Evolutionary conservation across 1,139 yeast genomes (phyloP), one percentile per base, ranked within the genome.

Genomic region (Spencermartinsiella ligniputridi): DNA sequence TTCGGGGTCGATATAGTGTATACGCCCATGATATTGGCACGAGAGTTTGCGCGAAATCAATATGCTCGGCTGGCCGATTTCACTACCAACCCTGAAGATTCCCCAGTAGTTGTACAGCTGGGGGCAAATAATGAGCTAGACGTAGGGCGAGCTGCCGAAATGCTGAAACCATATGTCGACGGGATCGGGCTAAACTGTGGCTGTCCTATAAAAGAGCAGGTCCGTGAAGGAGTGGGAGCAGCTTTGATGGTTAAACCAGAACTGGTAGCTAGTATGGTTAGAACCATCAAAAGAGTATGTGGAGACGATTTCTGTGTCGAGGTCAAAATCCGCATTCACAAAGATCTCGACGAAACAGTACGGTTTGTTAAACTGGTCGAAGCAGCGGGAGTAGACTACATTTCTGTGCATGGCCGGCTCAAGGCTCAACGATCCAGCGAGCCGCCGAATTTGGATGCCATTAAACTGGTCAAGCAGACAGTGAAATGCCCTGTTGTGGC

Each of bases 131-230:
- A 89, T 60, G 85, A 83, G 3, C 76, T 79, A n/a, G 97, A 92
- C 62, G 68, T 92, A 45, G 63, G 85, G 33, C 75, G 92, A 48
- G 90, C 94, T 58, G 89, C 87, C 2, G 88, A 83, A 45, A 81
- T 92, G 89, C 80, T 90, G n/a, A 78, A 78, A 50, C 96, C 96
- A 0, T 87, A 78, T 59, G 92, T 88, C 37, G 97, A 92, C 65
- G 98, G 95, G 1, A 81, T 92, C 25, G 97, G 98, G 0, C 72
- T 92, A 46, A 94, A 92, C 69, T 92, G 98, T 67, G 98, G 98
- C 0, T 92, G 98, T 66, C 98, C 98, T 1, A 89, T 92, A 42
- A 85, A 83, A 52, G 97, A 92, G 53, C 98, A 92, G 63, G 87
- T 87, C 3, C 75, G 96, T 39, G 97, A 89, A 62, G 98, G 98